These are phyloP conservation scores for Calonectria crousiana DNA, from an alignment of 2,329 filamentous ascomycete species.

Conservation along the genomic window DNA sequence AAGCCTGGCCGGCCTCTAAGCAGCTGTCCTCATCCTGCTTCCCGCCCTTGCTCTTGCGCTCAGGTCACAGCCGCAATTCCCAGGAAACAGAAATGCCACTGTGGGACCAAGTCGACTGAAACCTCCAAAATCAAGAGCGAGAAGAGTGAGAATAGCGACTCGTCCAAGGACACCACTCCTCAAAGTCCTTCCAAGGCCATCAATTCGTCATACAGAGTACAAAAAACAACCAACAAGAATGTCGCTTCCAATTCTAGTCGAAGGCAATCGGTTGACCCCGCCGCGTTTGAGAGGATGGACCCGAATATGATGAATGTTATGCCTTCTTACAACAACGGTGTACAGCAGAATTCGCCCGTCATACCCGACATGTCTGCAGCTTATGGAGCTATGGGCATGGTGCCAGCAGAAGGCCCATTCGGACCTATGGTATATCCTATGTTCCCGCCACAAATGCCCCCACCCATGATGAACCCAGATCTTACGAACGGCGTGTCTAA, in stretches of 20 bases:
- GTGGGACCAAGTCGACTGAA: constrained; percentile 53
- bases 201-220: constrained; percentile 56
- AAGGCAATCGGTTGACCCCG: constrained; percentile 64
- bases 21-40: constrained; percentile 74
- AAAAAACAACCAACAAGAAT: constrained; percentile 56
- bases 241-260: constrained; percentile 44
- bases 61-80: constrained; percentile 75
- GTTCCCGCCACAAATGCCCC: constrained; percentile 47
- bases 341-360: constrained; percentile 43
- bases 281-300: constrained; percentile 65
- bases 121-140: constrained; percentile 38
- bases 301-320: constrained; percentile 64
- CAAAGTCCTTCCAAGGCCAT: constrained; percentile 49
- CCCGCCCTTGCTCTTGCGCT: constrained; percentile 71
- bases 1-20: constrained; percentile 79
- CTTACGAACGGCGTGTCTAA: constrained; percentile 35
- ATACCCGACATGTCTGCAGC: constrained; percentile 40
- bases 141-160: constrained; percentile 42
- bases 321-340: constrained; percentile 46
- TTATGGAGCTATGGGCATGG: constrained; percentile 46
- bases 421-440: constrained; percentile 47
- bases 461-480: constrained; percentile 36
- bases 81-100: constrained; percentile 68
- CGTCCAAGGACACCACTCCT: constrained; percentile 40
- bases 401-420: constrained; percentile 41